Percentiles rank a stretch among this genome's conserved stretches.
These are phyloP conservation scores for Parastagonospora avenae DNA, from an alignment of 2,329 filamentous ascomycete species.

Conservation along the genomic window DNA sequence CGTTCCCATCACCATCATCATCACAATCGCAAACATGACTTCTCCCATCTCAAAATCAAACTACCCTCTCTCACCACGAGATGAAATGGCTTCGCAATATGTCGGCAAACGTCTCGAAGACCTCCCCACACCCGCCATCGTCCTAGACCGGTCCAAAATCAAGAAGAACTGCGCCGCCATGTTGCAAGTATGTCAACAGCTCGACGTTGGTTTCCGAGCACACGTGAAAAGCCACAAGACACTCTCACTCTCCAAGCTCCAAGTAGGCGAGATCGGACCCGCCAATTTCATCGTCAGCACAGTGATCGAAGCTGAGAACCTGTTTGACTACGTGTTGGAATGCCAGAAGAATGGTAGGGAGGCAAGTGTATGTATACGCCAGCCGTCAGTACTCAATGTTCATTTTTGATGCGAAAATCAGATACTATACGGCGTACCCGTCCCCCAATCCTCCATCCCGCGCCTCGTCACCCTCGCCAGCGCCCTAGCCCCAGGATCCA, in stretches of 20 bases:
- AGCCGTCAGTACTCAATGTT: too few relatives aligned
- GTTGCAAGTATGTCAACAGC: conserved; percentile 64
- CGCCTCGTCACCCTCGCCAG: conserved; percentile 64
- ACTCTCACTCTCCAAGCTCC: conserved; percentile 66
- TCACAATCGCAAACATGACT: conserved; percentile 3
- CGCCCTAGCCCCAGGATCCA: conserved; percentile 57
- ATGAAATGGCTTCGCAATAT: conserved; percentile 44
- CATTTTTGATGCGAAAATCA: conserved; percentile 26
- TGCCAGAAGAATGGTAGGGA: conserved; percentile 59
- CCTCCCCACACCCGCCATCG: conserved; percentile 68
- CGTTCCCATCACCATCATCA: background rate
- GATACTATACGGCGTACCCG: conserved; percentile 75
- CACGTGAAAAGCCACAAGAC: conserved; percentile 91
- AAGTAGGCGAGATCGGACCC: conserved; percentile 65
- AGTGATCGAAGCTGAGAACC: conserved; percentile 71
- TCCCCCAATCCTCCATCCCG: conserved; percentile 64
- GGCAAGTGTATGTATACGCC: conserved; percentile 59
- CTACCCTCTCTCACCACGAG: conserved; percentile 22
- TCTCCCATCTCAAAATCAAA: background rate
- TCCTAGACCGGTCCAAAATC: conserved; percentile 71
- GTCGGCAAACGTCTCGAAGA: conserved; percentile 65
- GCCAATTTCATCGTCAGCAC: conserved; percentile 74
- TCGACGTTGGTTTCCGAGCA: conserved; percentile 71
- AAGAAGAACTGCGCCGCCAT: conserved; percentile 72
- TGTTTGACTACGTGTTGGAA: conserved; percentile 65